phyloP scores from a whole-genome alignment of 2,329 filamentous ascomycete species.

The Hypoxylon sp. region DNA sequence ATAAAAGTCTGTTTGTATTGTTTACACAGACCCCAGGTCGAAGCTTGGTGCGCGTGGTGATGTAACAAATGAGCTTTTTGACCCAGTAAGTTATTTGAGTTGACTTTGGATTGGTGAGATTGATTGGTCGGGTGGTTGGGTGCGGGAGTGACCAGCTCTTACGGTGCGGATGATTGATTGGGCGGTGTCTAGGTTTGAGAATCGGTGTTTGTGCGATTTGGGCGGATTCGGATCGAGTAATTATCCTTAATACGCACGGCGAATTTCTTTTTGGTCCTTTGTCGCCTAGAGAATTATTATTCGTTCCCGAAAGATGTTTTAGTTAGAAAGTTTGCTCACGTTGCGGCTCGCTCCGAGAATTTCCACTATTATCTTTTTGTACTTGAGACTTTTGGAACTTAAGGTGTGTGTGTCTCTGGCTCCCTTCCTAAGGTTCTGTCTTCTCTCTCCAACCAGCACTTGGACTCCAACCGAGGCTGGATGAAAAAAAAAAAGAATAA shows the following conservation, averaged over 20 bases:
- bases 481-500: constrained; percentile 13
- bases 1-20: constrained; percentile 45
- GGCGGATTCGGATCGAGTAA: constrained; percentile 37
- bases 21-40: constrained; percentile 45
- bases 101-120: constrained; percentile 52
- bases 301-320: constrained; percentile 34
- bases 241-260: constrained; percentile 31
- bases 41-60: constrained; percentile 49
- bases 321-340: constrained; percentile 42
- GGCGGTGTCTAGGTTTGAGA: constrained; percentile 25
- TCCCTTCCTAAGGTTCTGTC: constrained; percentile 9
- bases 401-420: constrained; percentile 5
- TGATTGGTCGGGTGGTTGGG: constrained; percentile 52
- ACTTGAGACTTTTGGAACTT: constrained; percentile 14
- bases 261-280: constrained; percentile 29
- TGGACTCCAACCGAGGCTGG: background rate
- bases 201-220: constrained; percentile 42
- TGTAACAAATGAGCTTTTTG: constrained; percentile 53
- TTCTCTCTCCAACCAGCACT: constrained; percentile 26
- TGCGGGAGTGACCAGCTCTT: constrained; percentile 36
- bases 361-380: constrained; percentile 26
- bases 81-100: constrained; percentile 43
- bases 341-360: constrained; percentile 46
- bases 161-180: constrained; percentile 38
- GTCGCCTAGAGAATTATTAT: constrained; percentile 33